Evolutionary conservation across 2,329 filamentous ascomycete species (phyloP).

Genomic region (Hypoxylon sp.): DNA sequence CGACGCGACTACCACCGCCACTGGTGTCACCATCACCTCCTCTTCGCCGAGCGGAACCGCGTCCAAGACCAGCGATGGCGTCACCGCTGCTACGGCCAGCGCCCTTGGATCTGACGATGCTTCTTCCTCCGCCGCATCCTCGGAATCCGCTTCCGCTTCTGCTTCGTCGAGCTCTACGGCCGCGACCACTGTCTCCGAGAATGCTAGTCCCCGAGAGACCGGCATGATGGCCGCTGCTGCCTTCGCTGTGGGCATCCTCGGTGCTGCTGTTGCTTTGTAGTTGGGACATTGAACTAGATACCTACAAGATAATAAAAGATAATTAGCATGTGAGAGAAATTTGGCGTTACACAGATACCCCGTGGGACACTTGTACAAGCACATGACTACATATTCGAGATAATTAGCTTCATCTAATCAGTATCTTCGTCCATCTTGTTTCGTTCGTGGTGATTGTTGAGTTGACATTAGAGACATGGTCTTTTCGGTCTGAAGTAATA

Average conservation of each 20-base stretch:
- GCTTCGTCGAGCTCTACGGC: constrained; percentile 4
- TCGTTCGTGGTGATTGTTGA: too few relatives aligned
- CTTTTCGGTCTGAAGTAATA: too few relatives aligned
- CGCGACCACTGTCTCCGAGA: constrained; percentile 3
- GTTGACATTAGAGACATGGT: too few relatives aligned
- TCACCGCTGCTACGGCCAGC: neutral
- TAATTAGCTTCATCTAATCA: too few relatives aligned
- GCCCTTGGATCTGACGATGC: neutral
- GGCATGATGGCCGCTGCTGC: constrained; percentile 26
- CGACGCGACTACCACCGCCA: neutral
- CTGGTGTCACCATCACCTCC: neutral
- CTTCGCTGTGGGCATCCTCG: constrained; percentile 20
- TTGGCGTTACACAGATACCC: too few relatives aligned
- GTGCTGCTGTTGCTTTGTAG: constrained; percentile 26
- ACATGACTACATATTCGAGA: too few relatives aligned
- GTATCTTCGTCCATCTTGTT: too few relatives aligned
- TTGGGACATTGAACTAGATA: neutral
- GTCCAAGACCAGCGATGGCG: neutral
- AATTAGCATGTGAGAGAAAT: too few relatives aligned
- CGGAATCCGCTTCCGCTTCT: constrained; percentile 4
- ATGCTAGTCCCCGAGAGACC: constrained; percentile 23
- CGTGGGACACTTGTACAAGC: too few relatives aligned
- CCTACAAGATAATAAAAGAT: too few relatives aligned
- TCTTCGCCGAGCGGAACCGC: neutral
- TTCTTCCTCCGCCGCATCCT: neutral